These are phyloP conservation scores for Epichloe sp. DNA, from an alignment of 2,329 filamentous ascomycete genomes.

Conservation along the genomic window DNA sequence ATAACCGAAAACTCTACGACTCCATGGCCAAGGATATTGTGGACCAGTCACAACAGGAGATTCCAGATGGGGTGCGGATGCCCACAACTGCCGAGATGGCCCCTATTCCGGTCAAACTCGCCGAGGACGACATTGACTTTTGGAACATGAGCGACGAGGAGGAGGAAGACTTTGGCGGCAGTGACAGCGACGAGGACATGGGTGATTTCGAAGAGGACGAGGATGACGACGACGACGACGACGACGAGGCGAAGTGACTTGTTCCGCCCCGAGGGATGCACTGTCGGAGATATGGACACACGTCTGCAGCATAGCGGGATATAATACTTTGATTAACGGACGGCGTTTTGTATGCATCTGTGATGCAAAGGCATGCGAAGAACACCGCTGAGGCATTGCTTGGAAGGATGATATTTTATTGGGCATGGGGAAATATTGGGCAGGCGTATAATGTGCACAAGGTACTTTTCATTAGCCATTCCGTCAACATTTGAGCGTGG, in stretches of 20 bases:
- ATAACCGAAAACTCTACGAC: conserved; percentile 57
- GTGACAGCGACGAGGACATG: conserved; percentile 52
- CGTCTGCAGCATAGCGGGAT: conserved; percentile 5
- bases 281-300: not conserved
- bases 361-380: not conserved
- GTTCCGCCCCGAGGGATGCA: not conserved
- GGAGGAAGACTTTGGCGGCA: conserved; percentile 66
- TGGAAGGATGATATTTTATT: not conserved
- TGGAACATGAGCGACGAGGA: conserved; percentile 68
- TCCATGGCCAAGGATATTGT: conserved; percentile 55
- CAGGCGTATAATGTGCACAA: too few relatives aligned
- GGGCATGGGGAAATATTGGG: not conserved
- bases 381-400: too few relatives aligned
- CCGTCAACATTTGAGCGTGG: not conserved
- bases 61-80: conserved; percentile 70
- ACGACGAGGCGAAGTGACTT: not conserved
- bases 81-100: conserved; percentile 56
- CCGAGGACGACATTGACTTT: conserved; percentile 65
- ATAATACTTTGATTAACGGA: not conserved
- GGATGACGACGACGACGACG: conserved; percentile 24
- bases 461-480: too few relatives aligned
- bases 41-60: conserved; percentile 61
- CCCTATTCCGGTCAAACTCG: conserved; percentile 44
- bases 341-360: conserved; percentile 1
- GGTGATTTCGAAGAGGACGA: conserved; percentile 47